These are phyloP conservation scores for Aspergillus latus DNA, from an alignment of 2,329 filamentous ascomycete species.

Conservation along the genomic window DNA sequence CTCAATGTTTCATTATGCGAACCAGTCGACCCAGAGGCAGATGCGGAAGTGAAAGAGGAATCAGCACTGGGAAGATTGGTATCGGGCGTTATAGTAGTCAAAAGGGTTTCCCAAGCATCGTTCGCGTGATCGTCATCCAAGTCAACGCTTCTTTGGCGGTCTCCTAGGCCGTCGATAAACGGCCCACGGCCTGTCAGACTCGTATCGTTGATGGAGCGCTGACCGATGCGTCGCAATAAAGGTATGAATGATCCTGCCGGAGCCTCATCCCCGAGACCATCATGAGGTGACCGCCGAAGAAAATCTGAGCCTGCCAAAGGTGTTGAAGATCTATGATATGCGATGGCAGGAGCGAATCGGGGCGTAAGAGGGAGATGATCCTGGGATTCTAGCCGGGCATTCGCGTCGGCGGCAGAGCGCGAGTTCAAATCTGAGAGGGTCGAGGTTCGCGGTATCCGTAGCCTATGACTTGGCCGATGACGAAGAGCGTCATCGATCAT, in stretches of 20 bases:
- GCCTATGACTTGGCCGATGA: slow-evolving; percentile 34
- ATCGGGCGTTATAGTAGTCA: slow-evolving; percentile 78
- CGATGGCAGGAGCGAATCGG: slow-evolving; percentile 46
- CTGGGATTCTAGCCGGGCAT: slow-evolving; percentile 17
- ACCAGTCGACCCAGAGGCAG: slow-evolving; percentile 30
- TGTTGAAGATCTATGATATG: slow-evolving; percentile 28
- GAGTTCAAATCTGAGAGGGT: slow-evolving; percentile 29
- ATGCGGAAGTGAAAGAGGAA: slow-evolving; percentile 73
- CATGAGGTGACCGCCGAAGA: slow-evolving; percentile 26
- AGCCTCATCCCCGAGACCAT: slow-evolving; percentile 23
- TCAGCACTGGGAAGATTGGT: slow-evolving; percentile 74
- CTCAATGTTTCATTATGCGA: slow-evolving; percentile 31
- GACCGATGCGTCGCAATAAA: slow-evolving; percentile 35
- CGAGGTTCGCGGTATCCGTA: slow-evolving; percentile 40
- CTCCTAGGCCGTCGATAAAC: slow-evolving; percentile 71
- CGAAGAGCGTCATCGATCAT: slow-evolving; percentile 37
- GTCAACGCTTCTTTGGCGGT: slow-evolving; percentile 79
- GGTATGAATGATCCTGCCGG: slow-evolving; percentile 25
- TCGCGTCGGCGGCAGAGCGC: slow-evolving; percentile 23
- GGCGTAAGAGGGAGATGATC: slow-evolving; percentile 38
- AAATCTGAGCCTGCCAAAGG: slow-evolving; percentile 22
- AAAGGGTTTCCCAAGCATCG: slow-evolving; percentile 74
- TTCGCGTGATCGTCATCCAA: slow-evolving; percentile 55
- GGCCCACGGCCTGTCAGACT: slow-evolving; percentile 23
- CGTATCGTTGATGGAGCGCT: slow-evolving; percentile 31